Conservation (phyloP, 441 rosid genomes). For the Kokia cookei region DNA sequence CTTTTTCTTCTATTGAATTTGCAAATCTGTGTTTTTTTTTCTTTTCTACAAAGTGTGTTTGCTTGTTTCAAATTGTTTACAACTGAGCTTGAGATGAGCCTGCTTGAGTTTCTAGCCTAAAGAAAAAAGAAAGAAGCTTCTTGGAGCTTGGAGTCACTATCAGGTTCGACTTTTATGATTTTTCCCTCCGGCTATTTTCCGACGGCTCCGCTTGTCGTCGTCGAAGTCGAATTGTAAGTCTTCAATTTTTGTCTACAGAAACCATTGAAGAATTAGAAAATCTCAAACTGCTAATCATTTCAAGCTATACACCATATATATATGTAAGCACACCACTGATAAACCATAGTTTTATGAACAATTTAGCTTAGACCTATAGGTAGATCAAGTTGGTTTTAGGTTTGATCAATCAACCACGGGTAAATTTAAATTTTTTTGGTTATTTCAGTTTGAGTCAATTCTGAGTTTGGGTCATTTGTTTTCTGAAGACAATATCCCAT, state of each 20-base stretch:
- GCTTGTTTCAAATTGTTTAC: slow-evolving; percentile 13
- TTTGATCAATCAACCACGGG: neutral
- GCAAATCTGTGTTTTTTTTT: neutral
- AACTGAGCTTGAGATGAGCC: slow-evolving; percentile 48
- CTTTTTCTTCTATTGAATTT: neutral
- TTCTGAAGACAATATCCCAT: too few relatives aligned
- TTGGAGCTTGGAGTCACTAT: neutral
- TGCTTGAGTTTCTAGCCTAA: slow-evolving; percentile 16
- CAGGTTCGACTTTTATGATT: slow-evolving; percentile 5
- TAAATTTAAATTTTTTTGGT: too few relatives aligned
- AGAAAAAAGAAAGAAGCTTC: neutral
- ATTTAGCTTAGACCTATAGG: neutral
- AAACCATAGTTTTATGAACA: neutral
- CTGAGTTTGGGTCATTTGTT: too few relatives aligned
- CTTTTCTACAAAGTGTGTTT: neutral
- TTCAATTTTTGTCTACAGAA: slow-evolving; percentile 3
- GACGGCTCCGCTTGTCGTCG: slow-evolving; percentile 17
- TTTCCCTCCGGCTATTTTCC: slow-evolving; percentile 23
- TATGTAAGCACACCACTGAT: neutral
- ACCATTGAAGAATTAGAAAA: neutral
- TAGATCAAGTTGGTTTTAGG: too few relatives aligned
- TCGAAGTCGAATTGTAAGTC: slow-evolving; percentile 25
- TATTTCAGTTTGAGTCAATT: too few relatives aligned
- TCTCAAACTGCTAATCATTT: neutral
- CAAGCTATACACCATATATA: neutral